phyloP scores from a whole-genome alignment of 2,329 filamentous ascomycete species.

The Camillea tinctor region DNA sequence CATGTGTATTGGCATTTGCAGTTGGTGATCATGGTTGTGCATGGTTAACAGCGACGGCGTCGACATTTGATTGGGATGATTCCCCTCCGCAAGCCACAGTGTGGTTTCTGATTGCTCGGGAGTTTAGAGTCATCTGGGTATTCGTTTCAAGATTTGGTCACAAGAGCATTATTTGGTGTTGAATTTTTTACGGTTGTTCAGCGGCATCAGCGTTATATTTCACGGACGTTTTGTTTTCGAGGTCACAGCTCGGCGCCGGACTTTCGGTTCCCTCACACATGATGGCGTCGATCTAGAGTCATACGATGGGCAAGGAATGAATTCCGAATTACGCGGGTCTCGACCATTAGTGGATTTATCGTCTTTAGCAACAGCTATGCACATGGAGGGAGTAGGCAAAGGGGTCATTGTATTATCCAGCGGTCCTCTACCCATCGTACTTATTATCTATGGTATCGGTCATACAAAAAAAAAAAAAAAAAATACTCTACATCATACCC shows the following conservation, averaged over 20 bases:
- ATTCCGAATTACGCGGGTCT: background rate
- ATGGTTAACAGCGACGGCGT: slow-evolving; percentile 34
- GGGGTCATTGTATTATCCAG: slow-evolving; percentile 20
- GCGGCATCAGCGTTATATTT: slow-evolving; percentile 31
- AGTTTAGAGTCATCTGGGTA: slow-evolving; percentile 30
- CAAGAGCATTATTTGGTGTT: slow-evolving; percentile 31
- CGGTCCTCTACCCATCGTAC: slow-evolving; percentile 12
- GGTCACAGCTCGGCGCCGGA: slow-evolving; percentile 17
- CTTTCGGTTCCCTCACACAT: slow-evolving; percentile 6
- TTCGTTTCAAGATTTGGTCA: slow-evolving; percentile 27
- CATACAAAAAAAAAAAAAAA: slow-evolving; percentile 18
- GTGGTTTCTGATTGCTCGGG: slow-evolving; percentile 27
- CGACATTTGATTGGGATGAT: slow-evolving; percentile 29
- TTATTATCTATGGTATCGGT: slow-evolving; percentile 12
- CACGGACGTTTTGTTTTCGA: slow-evolving; percentile 15
- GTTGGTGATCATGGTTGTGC: slow-evolving; percentile 25
- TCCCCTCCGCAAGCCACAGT: slow-evolving; percentile 23
- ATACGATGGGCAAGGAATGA: slow-evolving; percentile 4
- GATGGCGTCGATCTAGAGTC: slow-evolving; percentile 4
- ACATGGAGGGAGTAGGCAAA: slow-evolving; percentile 5
- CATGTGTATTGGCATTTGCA: slow-evolving; percentile 32
- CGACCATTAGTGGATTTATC: slow-evolving; percentile 3
- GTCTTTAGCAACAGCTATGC: slow-evolving; percentile 5
- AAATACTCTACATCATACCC: slow-evolving; percentile 9
- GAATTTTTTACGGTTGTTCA: slow-evolving; percentile 19